Base-by-base conservation (phyloP, 2,329 filamentous ascomycete species). In the Westerdykella aurantiaca region DNA sequence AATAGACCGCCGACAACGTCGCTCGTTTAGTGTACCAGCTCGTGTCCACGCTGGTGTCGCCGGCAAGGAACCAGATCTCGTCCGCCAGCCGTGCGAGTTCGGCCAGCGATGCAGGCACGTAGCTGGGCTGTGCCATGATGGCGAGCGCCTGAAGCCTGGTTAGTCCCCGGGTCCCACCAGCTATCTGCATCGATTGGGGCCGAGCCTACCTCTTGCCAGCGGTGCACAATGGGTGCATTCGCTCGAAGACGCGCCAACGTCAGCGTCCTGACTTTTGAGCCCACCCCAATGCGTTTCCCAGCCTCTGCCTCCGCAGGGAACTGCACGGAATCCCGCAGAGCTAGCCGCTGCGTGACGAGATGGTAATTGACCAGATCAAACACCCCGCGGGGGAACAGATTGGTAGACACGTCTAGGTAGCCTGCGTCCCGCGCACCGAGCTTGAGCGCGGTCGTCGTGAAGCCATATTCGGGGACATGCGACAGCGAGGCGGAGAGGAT, bases 61-160 rank as follows among this genome's bases (percentile, higher is more conserved):
- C 88, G 0, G 91, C 81, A 4, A 95, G 79, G 60, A 86, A 89
- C 77, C 86, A 87, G 41, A 98, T 94, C 67, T 98, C 93, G 65
- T 96, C 91, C n/a, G 85, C 79, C 4, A 98, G 80, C 39, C 79
- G 74, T 34, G 85, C 82, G 4, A 98, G 79, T 70, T 97, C 93
- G 37, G 77, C 77, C 3, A 96, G 64, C 0, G 89, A 90, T 7
- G 80, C 71, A 0, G 88, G 80, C 29, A 94, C 77, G 65, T 91
- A 85, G 47, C 77, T 80, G 0, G 88, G 86, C 45, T 94, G 83
- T 4, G 89, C 88, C 86, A 96, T 95, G 49, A 95, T 74, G 4
- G 88, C 89, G 2, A 97, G 76, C 37, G 91, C 93, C 85, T 93
- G 38, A 13, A 16, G 41, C 31, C 31, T 11, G 44, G 44, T 49